A percentile compares a stretch with the other conserved stretches of the same genome.
These are phyloP conservation scores for Telfairia occidentalis DNA, from an alignment of 331 rosid species.

Conservation along the genomic window DNA sequence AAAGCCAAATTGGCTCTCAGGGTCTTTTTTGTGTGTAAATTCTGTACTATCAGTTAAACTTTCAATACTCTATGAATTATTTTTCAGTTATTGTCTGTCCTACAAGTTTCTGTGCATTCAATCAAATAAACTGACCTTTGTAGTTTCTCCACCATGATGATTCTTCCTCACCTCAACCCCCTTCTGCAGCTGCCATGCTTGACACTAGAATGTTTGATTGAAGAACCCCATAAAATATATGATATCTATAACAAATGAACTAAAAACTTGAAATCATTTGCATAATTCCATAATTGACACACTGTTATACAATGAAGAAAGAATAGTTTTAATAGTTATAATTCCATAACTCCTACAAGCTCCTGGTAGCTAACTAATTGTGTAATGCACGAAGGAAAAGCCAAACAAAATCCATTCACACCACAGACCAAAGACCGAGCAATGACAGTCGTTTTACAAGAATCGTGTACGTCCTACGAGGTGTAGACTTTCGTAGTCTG, in stretches of 20 bases:
- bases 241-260: neutral
- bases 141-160: neutral
- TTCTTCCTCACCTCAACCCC: neutral
- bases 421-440: neutral
- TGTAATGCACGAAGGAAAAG: neutral
- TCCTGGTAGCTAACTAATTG: neutral
- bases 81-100: neutral
- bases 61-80: neutral
- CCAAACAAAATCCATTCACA: neutral
- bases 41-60: neutral
- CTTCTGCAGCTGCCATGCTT: neutral
- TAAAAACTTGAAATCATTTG: neutral
- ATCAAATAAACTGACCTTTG: neutral
- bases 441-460: conserved; percentile 8
- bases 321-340: no score
- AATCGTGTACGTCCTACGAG: conserved; percentile 21
- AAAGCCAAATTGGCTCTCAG: neutral
- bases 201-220: neutral
- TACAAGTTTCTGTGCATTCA: neutral
- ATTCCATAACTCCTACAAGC: neutral
- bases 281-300: neutral
- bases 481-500: conserved; percentile 22
- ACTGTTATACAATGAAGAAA: conserved; percentile 2
- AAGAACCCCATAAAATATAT: neutral
- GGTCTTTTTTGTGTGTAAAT: neutral